A percentile compares a stretch with the other conserved stretches of the same genome.
phyloP scores from a whole-genome alignment of 2,329 filamentous ascomycete species.

The Rugonectria rugulosa region DNA sequence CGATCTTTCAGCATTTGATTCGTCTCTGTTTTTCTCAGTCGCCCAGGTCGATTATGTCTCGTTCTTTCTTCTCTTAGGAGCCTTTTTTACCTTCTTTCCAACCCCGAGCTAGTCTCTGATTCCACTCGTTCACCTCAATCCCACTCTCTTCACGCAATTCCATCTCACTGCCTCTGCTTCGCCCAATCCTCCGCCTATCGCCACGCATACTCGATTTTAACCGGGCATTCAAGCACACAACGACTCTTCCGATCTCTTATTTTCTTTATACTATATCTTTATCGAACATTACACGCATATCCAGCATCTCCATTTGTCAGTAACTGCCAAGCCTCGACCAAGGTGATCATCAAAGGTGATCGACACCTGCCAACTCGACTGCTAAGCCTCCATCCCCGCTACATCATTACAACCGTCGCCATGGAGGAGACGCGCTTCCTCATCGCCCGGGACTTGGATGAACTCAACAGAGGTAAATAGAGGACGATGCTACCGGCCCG shows the following conservation, averaged over 20 bases:
- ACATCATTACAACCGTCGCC: constrained; percentile 8
- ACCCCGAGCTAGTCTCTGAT: constrained; percentile 56
- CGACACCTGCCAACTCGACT: constrained; percentile 25
- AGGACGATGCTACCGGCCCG: neutral
- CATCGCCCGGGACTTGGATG: constrained; percentile 40
- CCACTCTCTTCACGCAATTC: constrained; percentile 22
- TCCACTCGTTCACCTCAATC: constrained; percentile 52
- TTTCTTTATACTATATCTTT: constrained; percentile 11
- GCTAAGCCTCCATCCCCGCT: constrained; percentile 16
- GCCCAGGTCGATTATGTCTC: constrained; percentile 47
- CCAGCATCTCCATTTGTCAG: constrained; percentile 25
- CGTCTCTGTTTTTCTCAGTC: constrained; percentile 31
- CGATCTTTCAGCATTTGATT: constrained; percentile 25
- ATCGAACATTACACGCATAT: constrained; percentile 21
- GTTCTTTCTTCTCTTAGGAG: constrained; percentile 41
- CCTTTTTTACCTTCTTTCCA: constrained; percentile 34
- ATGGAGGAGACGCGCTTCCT: constrained; percentile 35
- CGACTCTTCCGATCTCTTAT: constrained; percentile 14
- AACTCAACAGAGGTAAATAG: constrained; percentile 42
- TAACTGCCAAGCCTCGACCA: constrained; percentile 22
- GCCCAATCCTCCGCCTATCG: constrained; percentile 17
- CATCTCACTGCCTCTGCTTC: constrained; percentile 4
- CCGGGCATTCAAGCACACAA: constrained; percentile 7
- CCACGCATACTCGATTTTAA: constrained; percentile 10
- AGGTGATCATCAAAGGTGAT: constrained; percentile 36